Percentiles rank a stretch among this genome's conserved stretches.
Conservation (phyloP, 192 early-diverging fungal species). For the Chytriomyces hyalinus region DNA sequence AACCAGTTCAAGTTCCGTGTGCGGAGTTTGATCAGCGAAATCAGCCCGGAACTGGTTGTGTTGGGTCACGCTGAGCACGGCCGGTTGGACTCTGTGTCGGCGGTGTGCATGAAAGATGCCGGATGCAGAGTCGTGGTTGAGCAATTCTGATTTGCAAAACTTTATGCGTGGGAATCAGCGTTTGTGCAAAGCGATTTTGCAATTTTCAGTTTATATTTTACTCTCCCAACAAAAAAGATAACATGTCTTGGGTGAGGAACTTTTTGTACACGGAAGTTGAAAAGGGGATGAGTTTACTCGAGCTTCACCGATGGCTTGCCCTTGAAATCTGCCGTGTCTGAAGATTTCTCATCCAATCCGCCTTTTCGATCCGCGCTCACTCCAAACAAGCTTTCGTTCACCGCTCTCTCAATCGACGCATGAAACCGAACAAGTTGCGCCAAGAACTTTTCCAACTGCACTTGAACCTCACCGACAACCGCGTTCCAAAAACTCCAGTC, state of each 20-base stretch:
- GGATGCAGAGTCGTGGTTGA: slow-evolving; percentile 7
- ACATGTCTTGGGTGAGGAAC: no score
- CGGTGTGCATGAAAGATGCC: background rate
- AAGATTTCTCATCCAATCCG: no score
- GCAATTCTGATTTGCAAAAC: no score
- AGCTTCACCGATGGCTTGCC: no score
- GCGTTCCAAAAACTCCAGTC: background rate
- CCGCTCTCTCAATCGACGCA: background rate
- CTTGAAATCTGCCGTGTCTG: no score
- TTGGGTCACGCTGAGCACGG: background rate
- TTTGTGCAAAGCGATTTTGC: no score
- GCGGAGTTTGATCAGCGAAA: background rate
- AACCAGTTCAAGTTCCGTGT: background rate
- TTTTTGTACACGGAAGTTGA: no score
- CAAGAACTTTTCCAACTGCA: background rate
- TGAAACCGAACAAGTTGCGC: background rate
- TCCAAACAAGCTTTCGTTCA: background rate
- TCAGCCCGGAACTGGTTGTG: background rate
- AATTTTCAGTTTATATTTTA: no score
- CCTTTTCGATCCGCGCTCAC: no score
- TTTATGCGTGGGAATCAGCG: no score
- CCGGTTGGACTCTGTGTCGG: background rate
- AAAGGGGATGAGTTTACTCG: no score
- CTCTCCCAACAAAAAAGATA: no score
- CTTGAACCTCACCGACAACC: background rate